These are phyloP conservation scores for Ephemerocybe angulata DNA, from an alignment of 768 basidiomycete species.

Conservation along the genomic window DNA sequence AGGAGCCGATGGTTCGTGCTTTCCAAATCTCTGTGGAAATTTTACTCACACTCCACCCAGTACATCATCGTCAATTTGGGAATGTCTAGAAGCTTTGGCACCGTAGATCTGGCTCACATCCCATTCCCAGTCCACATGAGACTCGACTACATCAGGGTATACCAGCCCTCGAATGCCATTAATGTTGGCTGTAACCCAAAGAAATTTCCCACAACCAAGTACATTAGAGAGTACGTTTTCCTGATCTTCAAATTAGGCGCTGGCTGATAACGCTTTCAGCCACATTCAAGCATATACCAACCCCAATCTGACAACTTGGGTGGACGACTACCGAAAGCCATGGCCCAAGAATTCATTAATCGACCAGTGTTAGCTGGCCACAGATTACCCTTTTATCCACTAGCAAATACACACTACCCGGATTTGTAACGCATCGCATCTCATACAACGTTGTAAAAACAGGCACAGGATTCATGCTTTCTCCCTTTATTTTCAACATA, in stretches of 20 bases:
- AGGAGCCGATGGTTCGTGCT: conserved; percentile 77
- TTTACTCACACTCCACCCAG: conserved; percentile 31
- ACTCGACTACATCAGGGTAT: conserved; percentile 60
- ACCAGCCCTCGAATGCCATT: conserved; percentile 57
- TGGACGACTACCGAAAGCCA: conserved; percentile 45
- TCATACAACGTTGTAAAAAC: background rate
- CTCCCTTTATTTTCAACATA: conserved; percentile 27
- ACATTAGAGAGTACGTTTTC: conserved; percentile 52
- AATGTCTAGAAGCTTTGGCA: conserved; percentile 75
- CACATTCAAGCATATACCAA: conserved; percentile 71
- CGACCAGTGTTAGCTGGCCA: conserved; percentile 27
- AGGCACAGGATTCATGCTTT: background rate
- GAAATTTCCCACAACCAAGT: conserved; percentile 63
- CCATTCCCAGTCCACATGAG: conserved; percentile 59
- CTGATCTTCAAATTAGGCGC: background rate
- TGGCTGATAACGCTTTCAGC: conserved; percentile 17
- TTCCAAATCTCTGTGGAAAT: background rate
- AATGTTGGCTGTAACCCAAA: conserved; percentile 74
- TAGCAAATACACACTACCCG: background rate
- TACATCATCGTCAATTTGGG: conserved; percentile 83
- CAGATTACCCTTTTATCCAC: background rate
- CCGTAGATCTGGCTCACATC: conserved; percentile 64
- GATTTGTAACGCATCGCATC: background rate
- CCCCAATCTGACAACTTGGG: conserved; percentile 56
- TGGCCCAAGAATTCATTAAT: conserved; percentile 60